Conservation (phyloP, 1,284 basidiomycete genomes). For the Leccinum griseonigrum region DNA sequence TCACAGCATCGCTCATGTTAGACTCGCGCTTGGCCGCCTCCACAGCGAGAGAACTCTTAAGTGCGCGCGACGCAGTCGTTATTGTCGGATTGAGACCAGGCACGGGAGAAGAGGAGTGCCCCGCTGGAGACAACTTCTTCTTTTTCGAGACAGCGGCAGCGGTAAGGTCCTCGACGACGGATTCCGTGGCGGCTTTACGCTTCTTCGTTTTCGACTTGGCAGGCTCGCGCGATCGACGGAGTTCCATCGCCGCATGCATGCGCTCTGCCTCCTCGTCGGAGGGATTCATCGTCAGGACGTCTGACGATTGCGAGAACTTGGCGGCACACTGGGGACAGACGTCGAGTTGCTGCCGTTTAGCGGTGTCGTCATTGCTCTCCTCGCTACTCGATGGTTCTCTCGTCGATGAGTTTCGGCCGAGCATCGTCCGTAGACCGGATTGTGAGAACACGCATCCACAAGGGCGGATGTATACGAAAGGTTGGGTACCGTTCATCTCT, state of each 20-base stretch:
- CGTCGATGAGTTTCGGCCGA: constrained; percentile 34
- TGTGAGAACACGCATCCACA: constrained; percentile 91
- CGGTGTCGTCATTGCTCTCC: constrained; percentile 14
- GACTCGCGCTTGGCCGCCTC: constrained; percentile 77
- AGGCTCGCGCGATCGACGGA: constrained; percentile 52
- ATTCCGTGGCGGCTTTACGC: constrained; percentile 47
- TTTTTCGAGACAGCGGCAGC: constrained; percentile 35
- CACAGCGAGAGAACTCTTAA: constrained; percentile 59
- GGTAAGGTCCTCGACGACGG: constrained; percentile 33
- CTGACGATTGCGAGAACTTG: constrained; percentile 57
- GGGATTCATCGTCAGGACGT: constrained; percentile 65
- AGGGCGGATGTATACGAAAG: constrained; percentile 81
- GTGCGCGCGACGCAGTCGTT: constrained; percentile 56
- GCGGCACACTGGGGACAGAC: constrained; percentile 73
- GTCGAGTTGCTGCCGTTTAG: constrained; percentile 40
- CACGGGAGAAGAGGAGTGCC: constrained; percentile 21
- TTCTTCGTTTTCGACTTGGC: constrained; percentile 63
- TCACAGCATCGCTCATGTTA: constrained; percentile 72
- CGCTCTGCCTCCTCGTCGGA: constrained; percentile 53
- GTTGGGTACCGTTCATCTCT: constrained; percentile 90
- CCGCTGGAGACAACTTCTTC: constrained; percentile 38
- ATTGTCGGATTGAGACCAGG: constrained; percentile 51
- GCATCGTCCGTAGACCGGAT: constrained; percentile 67
- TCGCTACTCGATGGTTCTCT: constrained; percentile 24
- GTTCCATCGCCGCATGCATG: constrained; percentile 54